These are phyloP conservation scores for Penicillium salamii DNA, from an alignment of 495 filamentous ascomycete species.

Conservation along the genomic window DNA sequence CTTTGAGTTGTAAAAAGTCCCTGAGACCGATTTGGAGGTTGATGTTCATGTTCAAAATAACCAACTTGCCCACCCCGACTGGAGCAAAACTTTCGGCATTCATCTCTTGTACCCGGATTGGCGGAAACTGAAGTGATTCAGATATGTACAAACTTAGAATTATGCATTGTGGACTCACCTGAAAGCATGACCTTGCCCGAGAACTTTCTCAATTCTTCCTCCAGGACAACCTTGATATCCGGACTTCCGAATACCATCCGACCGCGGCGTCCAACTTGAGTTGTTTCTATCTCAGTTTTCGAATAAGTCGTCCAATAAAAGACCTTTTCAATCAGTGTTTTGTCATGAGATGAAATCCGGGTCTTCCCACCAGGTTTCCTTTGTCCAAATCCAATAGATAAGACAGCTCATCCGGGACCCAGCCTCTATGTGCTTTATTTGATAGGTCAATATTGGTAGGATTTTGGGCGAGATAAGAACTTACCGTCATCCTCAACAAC, in stretches of 20 bases:
- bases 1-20: too few relatives aligned
- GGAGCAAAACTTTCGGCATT: background rate
- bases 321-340: background rate
- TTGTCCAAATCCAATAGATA: background rate
- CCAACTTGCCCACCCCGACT: background rate
- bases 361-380: background rate
- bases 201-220: background rate
- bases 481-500: background rate
- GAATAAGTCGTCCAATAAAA: background rate
- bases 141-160: background rate
- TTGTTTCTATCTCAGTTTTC: background rate
- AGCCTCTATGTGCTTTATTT: background rate
- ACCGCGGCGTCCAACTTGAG: background rate
- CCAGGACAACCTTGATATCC: background rate
- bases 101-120: background rate
- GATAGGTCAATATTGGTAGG: background rate
- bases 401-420: background rate
- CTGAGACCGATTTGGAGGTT: background rate
- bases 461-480: background rate
- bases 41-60: background rate
- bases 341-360: background rate
- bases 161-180: background rate
- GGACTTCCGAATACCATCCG: background rate
- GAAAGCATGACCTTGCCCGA: background rate
- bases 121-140: background rate